Base-by-base conservation (phyloP, 257 asterid genomes). In the Solanum chilense region DNA sequence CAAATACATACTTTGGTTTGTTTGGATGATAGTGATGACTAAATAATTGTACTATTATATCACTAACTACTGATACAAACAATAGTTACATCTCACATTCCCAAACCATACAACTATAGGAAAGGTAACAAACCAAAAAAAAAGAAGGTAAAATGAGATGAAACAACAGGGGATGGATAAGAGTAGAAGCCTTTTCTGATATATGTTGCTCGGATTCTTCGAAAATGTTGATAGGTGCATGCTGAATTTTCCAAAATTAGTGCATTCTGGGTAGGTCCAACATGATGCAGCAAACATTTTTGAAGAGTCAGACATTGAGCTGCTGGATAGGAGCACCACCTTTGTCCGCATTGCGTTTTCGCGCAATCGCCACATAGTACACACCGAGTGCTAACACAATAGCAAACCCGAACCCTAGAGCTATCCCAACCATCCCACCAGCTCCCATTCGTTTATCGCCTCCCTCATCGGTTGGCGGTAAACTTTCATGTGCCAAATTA, bases 401-500 rank as follows among this genome's bases (percentile, higher is more conserved):
- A 42, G 73, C 92, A 83, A 81, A 90, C 45, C 74, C 78, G 3
- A 88, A 82, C 9, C 88, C 90, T 12, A 88, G 47, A 27, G 88
- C 64, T 77, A 91, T 88, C 62, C 91, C 85, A 56, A 88, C 92
- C 85, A 89, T 71, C 27, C 88, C 86, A 78, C 90, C 88, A 8
- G 88, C 88, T 41, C 91, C 90, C 52, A 86, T 80, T 47, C 44
- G 85, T 10, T 39, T 25, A 13, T 21, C 76, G 83, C 47, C 82
- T 39, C 10, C 88, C 88, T 10, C 87, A 5, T 87, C 66, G 14
- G 78, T 73, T 1, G 84, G 37, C 29, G 91, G 45, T 66, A 33
- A 49, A 86, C 92, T 88, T 41, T 88, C 90, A 20, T 86, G 91
- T 10, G 89, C 92, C 14, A 90, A 75, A 45, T 89, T 74, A 1